Percentiles rank a stretch among this genome's conserved stretches.
Evolutionary conservation across 2,329 filamentous ascomycete genomes (phyloP).

Genomic region (Plectosphaerella plurivora): DNA sequence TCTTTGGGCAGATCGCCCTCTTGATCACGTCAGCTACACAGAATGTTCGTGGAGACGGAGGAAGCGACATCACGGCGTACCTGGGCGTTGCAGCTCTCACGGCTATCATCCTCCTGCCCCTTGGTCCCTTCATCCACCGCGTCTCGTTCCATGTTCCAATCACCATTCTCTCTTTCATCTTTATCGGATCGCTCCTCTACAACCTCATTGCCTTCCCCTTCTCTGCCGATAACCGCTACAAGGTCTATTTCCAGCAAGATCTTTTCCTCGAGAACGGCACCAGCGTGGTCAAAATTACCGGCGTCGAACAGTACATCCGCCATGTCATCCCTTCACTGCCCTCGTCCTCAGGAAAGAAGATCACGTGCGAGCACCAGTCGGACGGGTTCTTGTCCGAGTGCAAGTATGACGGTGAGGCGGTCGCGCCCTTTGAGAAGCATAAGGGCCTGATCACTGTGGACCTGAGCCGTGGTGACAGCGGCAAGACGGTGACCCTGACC

Average conservation of each 20-base stretch:
- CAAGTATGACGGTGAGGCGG: slow-evolving; percentile 58
- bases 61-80: slow-evolving; percentile 66
- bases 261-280: slow-evolving; percentile 71
- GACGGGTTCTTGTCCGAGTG: slow-evolving; percentile 54
- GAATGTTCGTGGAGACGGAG: slow-evolving; percentile 84
- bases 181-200: slow-evolving; percentile 74
- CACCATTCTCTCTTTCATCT: slow-evolving; percentile 64
- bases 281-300: slow-evolving; percentile 65
- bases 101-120: slow-evolving; percentile 68
- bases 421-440: slow-evolving; percentile 50
- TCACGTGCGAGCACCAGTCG: slow-evolving; percentile 67
- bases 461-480: slow-evolving; percentile 30
- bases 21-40: slow-evolving; percentile 66
- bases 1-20: slow-evolving; percentile 73
- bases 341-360: slow-evolving; percentile 58
- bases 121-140: slow-evolving; percentile 82
- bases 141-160: slow-evolving; percentile 78
- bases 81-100: slow-evolving; percentile 63
- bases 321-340: slow-evolving; percentile 66
- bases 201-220: slow-evolving; percentile 88
- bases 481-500: slow-evolving; percentile 55
- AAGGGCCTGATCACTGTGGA: slow-evolving; percentile 65
- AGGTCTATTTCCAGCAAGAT: slow-evolving; percentile 81
- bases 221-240: slow-evolving; percentile 71
- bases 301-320: slow-evolving; percentile 62